Evolutionary conservation across 2,329 filamentous ascomycete genomes (phyloP).

Genomic region (Aspergillus hiratsukae): DNA sequence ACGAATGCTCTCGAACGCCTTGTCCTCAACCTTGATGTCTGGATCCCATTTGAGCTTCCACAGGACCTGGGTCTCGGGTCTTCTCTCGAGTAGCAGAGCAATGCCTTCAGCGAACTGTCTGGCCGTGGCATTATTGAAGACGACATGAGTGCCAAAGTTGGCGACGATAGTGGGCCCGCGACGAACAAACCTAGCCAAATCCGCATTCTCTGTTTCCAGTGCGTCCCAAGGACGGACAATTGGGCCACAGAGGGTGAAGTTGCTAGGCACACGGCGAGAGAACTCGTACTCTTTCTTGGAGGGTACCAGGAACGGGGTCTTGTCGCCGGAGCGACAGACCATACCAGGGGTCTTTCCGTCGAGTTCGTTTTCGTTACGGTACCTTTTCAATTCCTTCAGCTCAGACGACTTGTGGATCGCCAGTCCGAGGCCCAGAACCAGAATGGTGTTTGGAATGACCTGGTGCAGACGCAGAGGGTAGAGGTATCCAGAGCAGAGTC

Average conservation of each 20-base stretch:
- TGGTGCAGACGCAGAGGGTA: slow-evolving; percentile 42
- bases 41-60: slow-evolving; percentile 27
- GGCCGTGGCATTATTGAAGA: slow-evolving; percentile 22
- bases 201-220: slow-evolving; percentile 32
- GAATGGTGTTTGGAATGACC: slow-evolving; percentile 38
- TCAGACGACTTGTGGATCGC: slow-evolving; percentile 14
- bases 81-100: slow-evolving; percentile 27
- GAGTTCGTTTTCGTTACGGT: slow-evolving; percentile 22
- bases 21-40: not conserved
- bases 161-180: slow-evolving; percentile 41
- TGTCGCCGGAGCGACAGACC: not conserved
- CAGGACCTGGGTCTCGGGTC: slow-evolving; percentile 26
- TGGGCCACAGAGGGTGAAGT: slow-evolving; percentile 42
- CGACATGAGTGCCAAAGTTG: slow-evolving; percentile 40
- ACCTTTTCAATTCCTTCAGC: slow-evolving; percentile 17
- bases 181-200: slow-evolving; percentile 39
- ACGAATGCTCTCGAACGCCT: slow-evolving; percentile 18
- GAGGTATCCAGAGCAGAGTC: slow-evolving; percentile 37
- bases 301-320: slow-evolving; percentile 13
- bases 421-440: slow-evolving; percentile 25
- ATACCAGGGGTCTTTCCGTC: slow-evolving; percentile 13
- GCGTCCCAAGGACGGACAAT: slow-evolving; percentile 32
- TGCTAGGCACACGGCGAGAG: slow-evolving; percentile 28
- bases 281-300: slow-evolving; percentile 29
- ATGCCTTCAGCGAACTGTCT: slow-evolving; percentile 37